These are phyloP conservation scores for Naganishia randhawae DNA, from an alignment of 768 basidiomycete species.

Conservation along the genomic window DNA sequence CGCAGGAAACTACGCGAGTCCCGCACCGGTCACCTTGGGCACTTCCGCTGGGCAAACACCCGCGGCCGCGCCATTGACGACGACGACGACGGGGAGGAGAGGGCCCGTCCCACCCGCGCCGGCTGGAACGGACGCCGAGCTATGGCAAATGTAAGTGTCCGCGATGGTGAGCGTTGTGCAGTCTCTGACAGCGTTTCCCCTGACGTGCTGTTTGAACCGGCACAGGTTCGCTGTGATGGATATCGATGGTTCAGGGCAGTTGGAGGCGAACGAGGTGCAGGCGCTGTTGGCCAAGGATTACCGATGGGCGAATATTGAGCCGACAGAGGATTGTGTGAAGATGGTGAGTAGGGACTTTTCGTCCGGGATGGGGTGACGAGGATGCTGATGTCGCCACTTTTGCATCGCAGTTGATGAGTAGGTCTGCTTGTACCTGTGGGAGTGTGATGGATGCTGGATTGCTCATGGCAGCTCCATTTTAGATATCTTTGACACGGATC, in stretches of 20 bases:
- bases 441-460: background rate
- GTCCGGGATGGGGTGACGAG: background rate
- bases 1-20: background rate
- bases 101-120: constrained; percentile 4
- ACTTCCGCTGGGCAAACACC: background rate
- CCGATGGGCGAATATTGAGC: constrained; percentile 40
- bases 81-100: background rate
- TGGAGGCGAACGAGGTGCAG: constrained; percentile 45
- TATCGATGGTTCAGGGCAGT: constrained; percentile 39
- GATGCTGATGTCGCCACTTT: background rate
- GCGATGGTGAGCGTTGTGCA: no score
- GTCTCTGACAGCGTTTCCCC: no score
- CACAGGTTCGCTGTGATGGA: constrained; percentile 49
- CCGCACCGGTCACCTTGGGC: background rate
- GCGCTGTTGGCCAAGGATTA: constrained; percentile 45
- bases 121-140: constrained; percentile 19
- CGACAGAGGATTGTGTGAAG: constrained; percentile 51
- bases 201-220: no score
- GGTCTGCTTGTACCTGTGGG: constrained; percentile 20
- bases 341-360: constrained; percentile 40
- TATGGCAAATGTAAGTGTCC: constrained; percentile 29
- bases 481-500: constrained; percentile 51
- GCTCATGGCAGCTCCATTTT: background rate
- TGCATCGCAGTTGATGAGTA: constrained; percentile 40
- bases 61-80: background rate